Evolutionary conservation across 805 yeast genomes (phyloP), one percentile per base, ranked within the genome.

Genomic region (Kodamaea kakaduensis): DNA sequence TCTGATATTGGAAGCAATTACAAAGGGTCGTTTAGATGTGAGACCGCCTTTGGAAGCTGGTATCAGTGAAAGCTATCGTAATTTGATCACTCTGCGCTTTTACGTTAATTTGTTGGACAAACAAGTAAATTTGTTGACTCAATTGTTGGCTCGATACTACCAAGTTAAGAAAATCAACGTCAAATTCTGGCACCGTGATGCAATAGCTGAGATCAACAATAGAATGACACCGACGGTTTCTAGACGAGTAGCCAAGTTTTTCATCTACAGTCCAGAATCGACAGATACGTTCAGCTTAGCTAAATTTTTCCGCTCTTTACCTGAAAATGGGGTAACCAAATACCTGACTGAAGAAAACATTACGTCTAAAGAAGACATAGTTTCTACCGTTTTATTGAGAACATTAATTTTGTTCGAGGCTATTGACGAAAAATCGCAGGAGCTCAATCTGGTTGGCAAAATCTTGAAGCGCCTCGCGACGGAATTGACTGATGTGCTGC

Each of bases 131-230:
- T 61, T 85, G 33, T 59, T 89, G 15, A 77, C 94, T 10, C 79
- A 77, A 46, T 73, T 81, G 17, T 71, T 88, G 47, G 81, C 86
- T 44, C 78, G 97, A 53, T 90, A 85, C 59, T 87, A 78, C 55
- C 97, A 89, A 54, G 81, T 75, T 40, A 84, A 81, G 52, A 77
- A 72, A 37, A 69, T 85, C 24, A 61, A 69, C 28, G 73, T 73
- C 17, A 54, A 61, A 12, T 73, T 62, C 41, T 81, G 83, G 81
- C 81, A 67, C 61, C 54, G 56, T 29, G 70, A 77, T 43, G 53
- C 62, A 40, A 48, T 27, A 35, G 46, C 59, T 16, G 70, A 68
- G 34, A 52, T 82, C 18, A 69, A 69, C 13, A 78, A 74, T 45
- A 69, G 81, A 46, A 48, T 72, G 30, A 59, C 69, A 4, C 83